Conservation (phyloP, 2,329 filamentous ascomycete genomes). For the Aschersonia sp. region DNA sequence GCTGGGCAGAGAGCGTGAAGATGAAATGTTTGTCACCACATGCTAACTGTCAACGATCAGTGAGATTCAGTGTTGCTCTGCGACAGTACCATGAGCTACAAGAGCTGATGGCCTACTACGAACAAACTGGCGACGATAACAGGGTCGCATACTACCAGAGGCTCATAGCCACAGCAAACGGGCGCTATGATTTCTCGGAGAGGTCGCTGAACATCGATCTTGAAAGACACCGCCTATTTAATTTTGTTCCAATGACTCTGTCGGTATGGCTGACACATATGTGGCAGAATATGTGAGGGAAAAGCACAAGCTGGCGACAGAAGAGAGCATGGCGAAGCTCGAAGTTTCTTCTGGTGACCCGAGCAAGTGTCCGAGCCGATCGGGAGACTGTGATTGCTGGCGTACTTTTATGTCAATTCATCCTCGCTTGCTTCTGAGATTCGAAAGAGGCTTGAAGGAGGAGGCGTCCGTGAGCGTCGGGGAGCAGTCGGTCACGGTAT, state of each 20-base stretch:
- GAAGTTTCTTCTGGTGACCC: too few relatives aligned
- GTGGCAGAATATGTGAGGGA: conserved; percentile 3
- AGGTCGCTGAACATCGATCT: conserved; percentile 44
- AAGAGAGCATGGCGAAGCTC: background rate
- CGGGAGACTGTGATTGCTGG: too few relatives aligned
- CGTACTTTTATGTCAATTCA: too few relatives aligned
- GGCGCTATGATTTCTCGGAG: conserved; percentile 49
- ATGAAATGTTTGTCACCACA: background rate
- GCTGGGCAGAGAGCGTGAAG: background rate
- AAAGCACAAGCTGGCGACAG: background rate
- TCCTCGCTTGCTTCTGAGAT: background rate
- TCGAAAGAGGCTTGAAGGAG: background rate
- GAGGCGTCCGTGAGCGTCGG: background rate
- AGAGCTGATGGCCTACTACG: conserved; percentile 24
- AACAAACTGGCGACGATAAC: conserved; percentile 30
- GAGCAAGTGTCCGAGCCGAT: too few relatives aligned
- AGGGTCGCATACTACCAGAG: conserved; percentile 42
- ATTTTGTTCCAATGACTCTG: conserved; percentile 35
- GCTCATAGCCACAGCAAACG: conserved; percentile 53
- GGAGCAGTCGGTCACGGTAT: background rate
- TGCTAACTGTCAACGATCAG: conserved; percentile 15
- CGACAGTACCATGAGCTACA: conserved; percentile 25
- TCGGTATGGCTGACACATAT: conserved; percentile 33
- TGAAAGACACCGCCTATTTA: conserved; percentile 17
- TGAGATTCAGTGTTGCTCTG: conserved; percentile 21